A percentile compares a stretch with the other conserved stretches of the same genome.
These are phyloP conservation scores for Pseudogymnoascus sp. DNA, from an alignment of 2,329 filamentous ascomycete genomes.

Conservation along the genomic window DNA sequence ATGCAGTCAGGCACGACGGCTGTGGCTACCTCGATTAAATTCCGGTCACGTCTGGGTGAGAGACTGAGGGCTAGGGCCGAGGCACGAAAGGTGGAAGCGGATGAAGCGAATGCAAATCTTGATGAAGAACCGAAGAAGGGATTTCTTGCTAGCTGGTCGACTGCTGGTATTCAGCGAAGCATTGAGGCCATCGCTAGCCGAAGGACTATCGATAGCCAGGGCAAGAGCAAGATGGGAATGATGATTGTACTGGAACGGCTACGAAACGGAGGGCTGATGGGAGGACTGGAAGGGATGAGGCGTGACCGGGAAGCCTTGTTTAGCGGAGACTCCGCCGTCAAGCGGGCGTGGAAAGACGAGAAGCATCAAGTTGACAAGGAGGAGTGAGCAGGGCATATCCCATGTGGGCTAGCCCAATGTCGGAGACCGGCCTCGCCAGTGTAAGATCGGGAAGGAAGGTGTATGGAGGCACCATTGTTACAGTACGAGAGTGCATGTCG, in stretches of 20 bases:
- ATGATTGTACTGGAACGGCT: constrained; percentile 68
- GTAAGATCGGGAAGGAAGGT: not conserved
- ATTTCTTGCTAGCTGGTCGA: constrained; percentile 51
- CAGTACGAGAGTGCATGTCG: not conserved
- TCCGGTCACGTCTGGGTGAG: constrained; percentile 64
- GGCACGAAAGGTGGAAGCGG: constrained; percentile 31
- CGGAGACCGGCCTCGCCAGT: not conserved
- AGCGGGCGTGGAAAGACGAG: not conserved
- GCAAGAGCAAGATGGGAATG: constrained; percentile 78
- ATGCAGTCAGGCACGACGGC: constrained; percentile 42
- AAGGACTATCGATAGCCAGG: constrained; percentile 68
- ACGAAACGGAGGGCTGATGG: constrained; percentile 57
- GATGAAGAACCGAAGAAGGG: constrained; percentile 42
- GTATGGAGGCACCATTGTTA: not conserved
- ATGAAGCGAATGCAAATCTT: constrained; percentile 32
- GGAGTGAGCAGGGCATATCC: not conserved
- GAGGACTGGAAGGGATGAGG: constrained; percentile 63
- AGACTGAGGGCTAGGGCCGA: constrained; percentile 34
- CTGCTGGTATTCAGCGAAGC: constrained; percentile 64
- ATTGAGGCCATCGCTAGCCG: constrained; percentile 73
- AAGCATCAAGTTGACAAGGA: not conserved
- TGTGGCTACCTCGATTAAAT: constrained; percentile 65
- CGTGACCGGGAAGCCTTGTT: constrained; percentile 39
- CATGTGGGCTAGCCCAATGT: not conserved
- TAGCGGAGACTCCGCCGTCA: not conserved